phyloP scores from a whole-genome alignment of 2,329 filamentous ascomycete genomes.

The Chaetomiaceae sp. region DNA sequence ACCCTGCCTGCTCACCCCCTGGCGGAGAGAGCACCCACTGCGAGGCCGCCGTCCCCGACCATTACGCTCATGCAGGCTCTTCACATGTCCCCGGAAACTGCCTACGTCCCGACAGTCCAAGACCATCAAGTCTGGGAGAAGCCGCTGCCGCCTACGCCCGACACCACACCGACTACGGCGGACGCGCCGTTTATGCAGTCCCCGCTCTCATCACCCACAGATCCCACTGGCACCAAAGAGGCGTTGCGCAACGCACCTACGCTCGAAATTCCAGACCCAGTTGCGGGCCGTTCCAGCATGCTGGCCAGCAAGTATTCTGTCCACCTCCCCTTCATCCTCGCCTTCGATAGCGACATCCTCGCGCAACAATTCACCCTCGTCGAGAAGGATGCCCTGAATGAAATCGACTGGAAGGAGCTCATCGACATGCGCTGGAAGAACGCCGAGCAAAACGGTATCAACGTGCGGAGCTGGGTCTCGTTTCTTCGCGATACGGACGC shows the following conservation, averaged over 20 bases:
- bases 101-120: constrained; percentile 36
- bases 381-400: constrained; percentile 79
- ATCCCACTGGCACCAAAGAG: constrained; percentile 35
- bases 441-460: constrained; percentile 47
- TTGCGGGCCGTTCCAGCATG: constrained; percentile 20
- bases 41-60: constrained; percentile 40
- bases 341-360: constrained; percentile 72
- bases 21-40: constrained; percentile 27
- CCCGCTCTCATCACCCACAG: constrained; percentile 29
- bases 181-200: constrained; percentile 33
- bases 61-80: constrained; percentile 48
- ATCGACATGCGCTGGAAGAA: constrained; percentile 82
- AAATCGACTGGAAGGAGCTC: constrained; percentile 84
- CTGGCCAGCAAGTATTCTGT: constrained; percentile 41
- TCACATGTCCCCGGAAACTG: constrained; percentile 38
- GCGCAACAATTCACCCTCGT: constrained; percentile 82
- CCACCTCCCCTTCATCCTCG: constrained; percentile 75
- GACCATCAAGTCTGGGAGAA: constrained; percentile 44
- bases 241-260: constrained; percentile 35
- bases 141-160: constrained; percentile 47
- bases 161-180: constrained; percentile 43
- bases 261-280: constrained; percentile 26
- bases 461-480: constrained; percentile 74
- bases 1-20: constrained; percentile 37
- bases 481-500: constrained; percentile 70